Conservation (phyloP, 257 asterid species). For the Orobanche coerulescens region DNA sequence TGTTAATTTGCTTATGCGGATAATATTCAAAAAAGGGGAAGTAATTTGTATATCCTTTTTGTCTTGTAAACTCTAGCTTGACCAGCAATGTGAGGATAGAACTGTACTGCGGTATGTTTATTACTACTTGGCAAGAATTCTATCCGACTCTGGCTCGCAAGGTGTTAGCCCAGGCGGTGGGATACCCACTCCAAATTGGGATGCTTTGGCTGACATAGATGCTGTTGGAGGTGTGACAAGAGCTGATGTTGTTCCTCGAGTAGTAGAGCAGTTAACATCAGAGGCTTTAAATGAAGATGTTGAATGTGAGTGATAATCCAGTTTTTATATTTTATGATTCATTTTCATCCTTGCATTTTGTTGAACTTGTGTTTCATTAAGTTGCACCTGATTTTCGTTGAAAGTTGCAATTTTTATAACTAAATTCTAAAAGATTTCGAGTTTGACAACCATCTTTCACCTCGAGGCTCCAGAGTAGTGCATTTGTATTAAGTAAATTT, state of each 20-base stretch:
- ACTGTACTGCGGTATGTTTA: slow-evolving; percentile 95
- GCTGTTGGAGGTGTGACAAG: slow-evolving; percentile 98
- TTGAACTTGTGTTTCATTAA: slow-evolving; percentile 1
- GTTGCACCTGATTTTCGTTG: neutral
- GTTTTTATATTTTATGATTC: slow-evolving; percentile 2
- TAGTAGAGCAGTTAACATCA: slow-evolving; percentile 67
- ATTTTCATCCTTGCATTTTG: slow-evolving; percentile 20
- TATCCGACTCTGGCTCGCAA: slow-evolving; percentile 91
- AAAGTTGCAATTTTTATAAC: neutral
- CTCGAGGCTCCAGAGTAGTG: neutral
- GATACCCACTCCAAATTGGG: slow-evolving; percentile 99
- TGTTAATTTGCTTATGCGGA: slow-evolving; percentile 13
- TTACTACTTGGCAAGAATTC: slow-evolving; percentile 93
- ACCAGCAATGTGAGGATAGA: slow-evolving; percentile 98
- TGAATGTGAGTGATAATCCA: slow-evolving; percentile 51
- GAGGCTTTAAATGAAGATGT: slow-evolving; percentile 92
- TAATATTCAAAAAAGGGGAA: neutral
- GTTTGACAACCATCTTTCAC: neutral
- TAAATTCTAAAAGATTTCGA: slow-evolving; percentile 8
- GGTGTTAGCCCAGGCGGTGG: slow-evolving; percentile 98
- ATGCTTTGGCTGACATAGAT: slow-evolving; percentile 98
- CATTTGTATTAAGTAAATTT: neutral
- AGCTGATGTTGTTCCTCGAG: slow-evolving; percentile 97
- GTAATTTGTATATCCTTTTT: slow-evolving; percentile 24
- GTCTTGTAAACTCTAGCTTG: slow-evolving; percentile 60